Evolutionary conservation across 257 asterid genomes (phyloP).

Genomic region (Solanum corneliomulleri): DNA sequence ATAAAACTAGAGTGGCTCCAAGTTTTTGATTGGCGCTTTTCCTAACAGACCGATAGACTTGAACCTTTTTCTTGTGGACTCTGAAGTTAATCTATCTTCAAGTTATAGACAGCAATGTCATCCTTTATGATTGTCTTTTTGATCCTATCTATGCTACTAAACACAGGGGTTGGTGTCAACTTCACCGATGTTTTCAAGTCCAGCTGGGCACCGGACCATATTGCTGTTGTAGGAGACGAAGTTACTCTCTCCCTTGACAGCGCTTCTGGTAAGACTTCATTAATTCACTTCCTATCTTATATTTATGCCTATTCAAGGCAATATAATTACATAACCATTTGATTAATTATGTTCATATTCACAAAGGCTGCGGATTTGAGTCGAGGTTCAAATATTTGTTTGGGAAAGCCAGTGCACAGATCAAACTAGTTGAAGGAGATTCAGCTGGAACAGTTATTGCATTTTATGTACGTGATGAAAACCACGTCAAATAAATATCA

Average conservation of each 20-base stretch:
- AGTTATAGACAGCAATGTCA: background rate
- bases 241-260: conserved; percentile 26
- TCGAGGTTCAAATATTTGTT: conserved; percentile 43
- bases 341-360: background rate
- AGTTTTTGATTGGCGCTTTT: background rate
- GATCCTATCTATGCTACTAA: conserved; percentile 1
- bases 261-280: conserved; percentile 12
- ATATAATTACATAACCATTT: background rate
- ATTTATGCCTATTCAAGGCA: background rate
- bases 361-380: conserved; percentile 47
- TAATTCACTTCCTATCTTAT: background rate
- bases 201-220: conserved; percentile 45
- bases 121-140: background rate
- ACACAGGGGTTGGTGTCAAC: conserved; percentile 7
- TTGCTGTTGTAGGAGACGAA: conserved; percentile 19
- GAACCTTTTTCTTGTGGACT: background rate
- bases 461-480: conserved; percentile 23
- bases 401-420: conserved; percentile 39
- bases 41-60: background rate
- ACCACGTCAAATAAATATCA: background rate
- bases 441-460: conserved; percentile 61
- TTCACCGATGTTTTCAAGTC: conserved; percentile 26
- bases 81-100: background rate
- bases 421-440: conserved; percentile 39
- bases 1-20: background rate